Evolutionary conservation across 179 eudicot species (phyloP).

Genomic region (Carnegiea gigantea): DNA sequence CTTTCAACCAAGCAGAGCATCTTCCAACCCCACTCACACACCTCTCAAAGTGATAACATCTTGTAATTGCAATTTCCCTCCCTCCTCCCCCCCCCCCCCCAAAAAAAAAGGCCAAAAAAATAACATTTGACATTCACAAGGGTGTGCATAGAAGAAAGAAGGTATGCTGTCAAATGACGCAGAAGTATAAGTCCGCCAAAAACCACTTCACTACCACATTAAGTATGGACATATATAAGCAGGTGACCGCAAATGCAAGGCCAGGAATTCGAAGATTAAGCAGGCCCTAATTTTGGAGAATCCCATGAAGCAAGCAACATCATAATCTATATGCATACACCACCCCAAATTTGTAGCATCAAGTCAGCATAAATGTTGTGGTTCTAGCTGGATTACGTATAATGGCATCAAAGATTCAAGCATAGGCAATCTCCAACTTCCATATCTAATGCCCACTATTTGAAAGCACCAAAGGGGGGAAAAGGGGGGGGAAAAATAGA

Average conservation of each 20-base stretch:
- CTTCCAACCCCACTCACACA: no score
- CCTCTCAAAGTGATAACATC: no score
- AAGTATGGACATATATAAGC: not conserved
- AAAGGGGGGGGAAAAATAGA: no score
- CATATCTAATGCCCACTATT: not conserved
- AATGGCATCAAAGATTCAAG: not conserved
- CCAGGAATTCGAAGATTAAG: not conserved
- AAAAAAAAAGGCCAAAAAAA: no score
- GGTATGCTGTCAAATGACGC: not conserved
- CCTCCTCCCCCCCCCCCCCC: no score
- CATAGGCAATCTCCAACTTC: not conserved
- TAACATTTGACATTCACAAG: no score
- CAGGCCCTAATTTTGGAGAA: not conserved
- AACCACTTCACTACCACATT: not conserved
- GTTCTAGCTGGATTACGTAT: no score
- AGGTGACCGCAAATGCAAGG: not conserved
- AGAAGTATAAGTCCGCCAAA: not conserved
- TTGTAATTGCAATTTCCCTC: no score
- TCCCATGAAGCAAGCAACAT: no score
- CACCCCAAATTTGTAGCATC: not conserved
- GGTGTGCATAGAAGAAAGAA: no score
- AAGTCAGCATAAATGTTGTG: not conserved
- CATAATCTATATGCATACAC: no score
- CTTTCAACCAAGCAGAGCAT: no score
- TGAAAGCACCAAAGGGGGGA: not conserved